Conservation (phyloP, 2,329 filamentous ascomycete species). For the Aaosphaeria pasadenensis region DNA sequence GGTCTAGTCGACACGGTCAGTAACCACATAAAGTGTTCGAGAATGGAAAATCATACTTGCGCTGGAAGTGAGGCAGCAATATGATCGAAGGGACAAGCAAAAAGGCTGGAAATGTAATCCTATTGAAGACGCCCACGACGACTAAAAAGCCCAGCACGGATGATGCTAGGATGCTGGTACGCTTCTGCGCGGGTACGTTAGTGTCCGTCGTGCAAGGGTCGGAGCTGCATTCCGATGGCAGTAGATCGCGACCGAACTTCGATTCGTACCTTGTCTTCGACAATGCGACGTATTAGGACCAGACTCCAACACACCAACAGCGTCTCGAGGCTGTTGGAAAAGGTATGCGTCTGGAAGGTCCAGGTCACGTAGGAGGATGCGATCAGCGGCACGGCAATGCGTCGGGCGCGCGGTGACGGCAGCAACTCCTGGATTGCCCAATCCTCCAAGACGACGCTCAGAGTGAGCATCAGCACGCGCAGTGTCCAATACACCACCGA, state of each 20-base stretch:
- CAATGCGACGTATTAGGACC: constrained; percentile 84
- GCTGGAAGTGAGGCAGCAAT: constrained; percentile 79
- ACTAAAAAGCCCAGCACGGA: constrained; percentile 75
- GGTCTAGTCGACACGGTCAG: constrained; percentile 41
- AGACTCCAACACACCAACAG: constrained; percentile 89
- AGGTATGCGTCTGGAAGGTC: constrained; percentile 98
- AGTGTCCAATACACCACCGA: constrained; percentile 85
- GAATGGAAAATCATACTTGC: constrained; percentile 56
- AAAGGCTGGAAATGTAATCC: constrained; percentile 96
- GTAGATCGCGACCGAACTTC: not conserved
- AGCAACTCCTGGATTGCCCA: constrained; percentile 95
- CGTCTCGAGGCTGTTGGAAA: constrained; percentile 96
- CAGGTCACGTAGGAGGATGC: constrained; percentile 98
- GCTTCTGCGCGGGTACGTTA: constrained; percentile 54
- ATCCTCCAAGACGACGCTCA: constrained; percentile 96
- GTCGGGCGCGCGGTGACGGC: constrained; percentile 66
- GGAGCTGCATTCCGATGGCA: constrained; percentile 19
- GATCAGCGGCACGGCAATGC: constrained; percentile 75
- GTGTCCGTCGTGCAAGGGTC: constrained; percentile 17
- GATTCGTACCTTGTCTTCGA: constrained; percentile 66
- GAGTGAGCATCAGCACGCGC: constrained; percentile 84
- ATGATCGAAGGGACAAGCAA: constrained; percentile 78
- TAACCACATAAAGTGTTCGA: constrained; percentile 4
- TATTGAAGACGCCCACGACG: constrained; percentile 89
- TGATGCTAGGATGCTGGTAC: constrained; percentile 72